Conservation (phyloP, 2,329 filamentous ascomycete genomes). For the Colletotrichum gloeosporioides region DNA sequence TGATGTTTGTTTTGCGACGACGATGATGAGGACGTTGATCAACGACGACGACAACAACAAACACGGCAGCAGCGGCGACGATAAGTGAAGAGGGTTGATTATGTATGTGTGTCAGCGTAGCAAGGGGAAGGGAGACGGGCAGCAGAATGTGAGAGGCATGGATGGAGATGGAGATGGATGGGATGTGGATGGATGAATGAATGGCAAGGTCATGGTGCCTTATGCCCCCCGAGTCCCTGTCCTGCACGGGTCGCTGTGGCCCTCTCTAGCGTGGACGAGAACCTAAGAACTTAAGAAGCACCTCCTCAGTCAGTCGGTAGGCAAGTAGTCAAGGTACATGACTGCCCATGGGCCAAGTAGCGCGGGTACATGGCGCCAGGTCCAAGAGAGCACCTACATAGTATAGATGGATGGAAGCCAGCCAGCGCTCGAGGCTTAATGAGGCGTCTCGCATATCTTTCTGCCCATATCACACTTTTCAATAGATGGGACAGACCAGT, state of each 20-base stretch:
- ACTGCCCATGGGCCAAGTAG: neutral
- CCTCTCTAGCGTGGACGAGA: neutral
- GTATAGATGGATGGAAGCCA: neutral
- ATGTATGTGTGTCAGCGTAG: slow-evolving; percentile 3
- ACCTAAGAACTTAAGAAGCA: neutral
- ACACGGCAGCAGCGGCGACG: neutral
- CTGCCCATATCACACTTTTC: neutral
- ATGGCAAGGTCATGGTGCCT: neutral
- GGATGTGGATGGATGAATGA: neutral
- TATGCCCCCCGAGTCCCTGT: neutral
- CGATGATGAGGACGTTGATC: neutral
- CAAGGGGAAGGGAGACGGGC: neutral
- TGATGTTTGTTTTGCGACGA: neutral
- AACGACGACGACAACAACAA: neutral
- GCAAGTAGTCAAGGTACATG: neutral
- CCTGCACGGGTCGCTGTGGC: slow-evolving; percentile 13
- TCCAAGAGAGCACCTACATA: neutral
- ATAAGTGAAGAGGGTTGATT: neutral
- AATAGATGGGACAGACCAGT: neutral
- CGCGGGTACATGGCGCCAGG: neutral
- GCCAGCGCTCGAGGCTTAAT: neutral
- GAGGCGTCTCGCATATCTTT: neutral
- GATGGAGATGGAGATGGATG: neutral
- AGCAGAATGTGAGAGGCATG: neutral
- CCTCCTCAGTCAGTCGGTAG: neutral